These are phyloP conservation scores for Botrytis medusae DNA, from an alignment of 2,329 filamentous ascomycete genomes.

Conservation along the genomic window DNA sequence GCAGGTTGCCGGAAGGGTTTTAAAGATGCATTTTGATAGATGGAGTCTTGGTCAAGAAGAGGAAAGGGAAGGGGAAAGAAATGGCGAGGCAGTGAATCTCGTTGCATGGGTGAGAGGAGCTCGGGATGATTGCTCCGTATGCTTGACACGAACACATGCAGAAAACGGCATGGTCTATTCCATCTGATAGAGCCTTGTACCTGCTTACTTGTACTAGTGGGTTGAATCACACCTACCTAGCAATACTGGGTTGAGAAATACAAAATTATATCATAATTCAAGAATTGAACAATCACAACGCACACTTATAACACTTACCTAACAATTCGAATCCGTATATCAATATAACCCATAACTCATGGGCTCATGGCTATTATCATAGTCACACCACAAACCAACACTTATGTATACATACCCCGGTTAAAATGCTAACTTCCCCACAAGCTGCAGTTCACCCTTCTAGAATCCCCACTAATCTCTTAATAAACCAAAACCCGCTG, in stretches of 20 bases:
- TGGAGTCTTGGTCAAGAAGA: conserved; percentile 8
- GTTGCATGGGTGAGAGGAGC: conserved; percentile 1
- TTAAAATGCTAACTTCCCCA: conserved; percentile 10
- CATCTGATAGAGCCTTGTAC: conserved; percentile 9
- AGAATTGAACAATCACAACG: not conserved
- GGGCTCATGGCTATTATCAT: not conserved
- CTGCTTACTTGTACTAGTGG: not conserved
- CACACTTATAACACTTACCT: not conserved
- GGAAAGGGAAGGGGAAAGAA: not conserved
- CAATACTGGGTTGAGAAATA: not conserved
- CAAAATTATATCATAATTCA: not conserved
- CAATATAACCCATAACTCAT: not conserved
- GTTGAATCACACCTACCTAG: not conserved
- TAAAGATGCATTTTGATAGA: conserved; percentile 3
- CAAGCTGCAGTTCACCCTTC: conserved; percentile 24
- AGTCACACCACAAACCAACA: not conserved
- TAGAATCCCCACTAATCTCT: conserved; percentile 18
- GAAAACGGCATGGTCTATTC: not conserved
- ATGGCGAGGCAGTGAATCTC: not conserved
- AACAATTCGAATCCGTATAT: not conserved
- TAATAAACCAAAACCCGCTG: conserved; percentile 16
- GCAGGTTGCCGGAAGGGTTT: conserved; percentile 9
- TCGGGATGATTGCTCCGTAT: not conserved
- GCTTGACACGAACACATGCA: not conserved
- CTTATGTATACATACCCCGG: not conserved